Conservation (phyloP, 2,329 filamentous ascomycete genomes). For the Orbilia brochopaga region DNA sequence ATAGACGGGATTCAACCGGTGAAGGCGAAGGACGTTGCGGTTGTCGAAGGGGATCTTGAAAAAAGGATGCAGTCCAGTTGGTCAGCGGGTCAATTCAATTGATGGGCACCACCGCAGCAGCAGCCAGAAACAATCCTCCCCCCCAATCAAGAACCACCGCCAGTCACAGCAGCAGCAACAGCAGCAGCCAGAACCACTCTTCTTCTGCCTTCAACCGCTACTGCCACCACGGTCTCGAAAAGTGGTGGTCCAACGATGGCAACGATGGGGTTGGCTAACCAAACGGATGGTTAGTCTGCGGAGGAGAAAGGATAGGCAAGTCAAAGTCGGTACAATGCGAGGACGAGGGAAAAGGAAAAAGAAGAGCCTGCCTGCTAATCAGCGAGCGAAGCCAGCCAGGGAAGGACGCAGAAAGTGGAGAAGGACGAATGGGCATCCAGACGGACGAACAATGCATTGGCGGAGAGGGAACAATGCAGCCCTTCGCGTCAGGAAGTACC, state of each 20-base stretch:
- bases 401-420: conserved; percentile 1
- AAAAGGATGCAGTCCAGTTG: too few relatives aligned
- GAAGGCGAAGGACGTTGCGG: too few relatives aligned
- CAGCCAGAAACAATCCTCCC: too few relatives aligned
- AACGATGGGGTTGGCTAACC: not conserved
- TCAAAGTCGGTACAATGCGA: not conserved
- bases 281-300: conserved; percentile 3
- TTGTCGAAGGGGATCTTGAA: too few relatives aligned
- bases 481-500: not conserved
- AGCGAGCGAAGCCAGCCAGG: conserved; percentile 2
- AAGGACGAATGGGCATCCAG: not conserved
- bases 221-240: not conserved
- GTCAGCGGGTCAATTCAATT: too few relatives aligned
- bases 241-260: not conserved
- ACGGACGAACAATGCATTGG: conserved; percentile 3
- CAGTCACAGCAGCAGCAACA: not conserved
- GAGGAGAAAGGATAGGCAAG: conserved; percentile 1
- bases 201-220: not conserved
- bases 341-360: not conserved
- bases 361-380: conserved; percentile 4
- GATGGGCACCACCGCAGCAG: too few relatives aligned
- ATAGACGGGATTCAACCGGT: too few relatives aligned
- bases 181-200: not conserved
- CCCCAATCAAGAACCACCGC: too few relatives aligned
- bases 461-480: conserved; percentile 4